phyloP scores from a whole-genome alignment of 306 rosid species.

The Lagenaria siceraria region DNA sequence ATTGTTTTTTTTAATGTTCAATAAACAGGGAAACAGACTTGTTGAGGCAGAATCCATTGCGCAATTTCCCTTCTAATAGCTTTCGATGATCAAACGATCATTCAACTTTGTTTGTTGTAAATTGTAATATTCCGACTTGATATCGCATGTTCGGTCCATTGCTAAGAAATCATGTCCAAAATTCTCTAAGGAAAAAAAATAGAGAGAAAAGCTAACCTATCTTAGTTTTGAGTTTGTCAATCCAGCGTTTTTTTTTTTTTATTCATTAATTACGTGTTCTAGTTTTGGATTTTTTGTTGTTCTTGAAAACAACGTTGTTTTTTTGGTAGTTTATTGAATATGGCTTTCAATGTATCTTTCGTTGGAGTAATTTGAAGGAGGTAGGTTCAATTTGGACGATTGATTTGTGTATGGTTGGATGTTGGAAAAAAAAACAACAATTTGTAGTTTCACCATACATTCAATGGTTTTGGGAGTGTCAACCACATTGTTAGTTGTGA shows the following conservation, averaged over 20 bases:
- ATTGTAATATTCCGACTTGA: background rate
- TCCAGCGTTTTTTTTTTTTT: background rate
- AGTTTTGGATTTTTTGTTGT: background rate
- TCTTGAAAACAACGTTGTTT: background rate
- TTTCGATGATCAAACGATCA: slow-evolving; percentile 34
- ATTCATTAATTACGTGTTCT: background rate
- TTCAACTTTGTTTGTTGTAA: background rate
- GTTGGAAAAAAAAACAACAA: too few species aligned
- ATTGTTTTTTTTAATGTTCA: too few species aligned
- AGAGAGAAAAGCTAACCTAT: too few species aligned
- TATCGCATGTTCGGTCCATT: background rate
- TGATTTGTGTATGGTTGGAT: too few species aligned
- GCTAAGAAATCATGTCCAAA: background rate
- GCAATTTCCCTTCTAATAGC: slow-evolving; percentile 59
- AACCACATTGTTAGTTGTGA: too few species aligned
- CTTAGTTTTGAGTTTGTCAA: background rate
- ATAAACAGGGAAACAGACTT: slow-evolving; percentile 41
- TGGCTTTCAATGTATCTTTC: background rate
- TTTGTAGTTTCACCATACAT: too few species aligned
- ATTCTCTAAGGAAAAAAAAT: background rate
- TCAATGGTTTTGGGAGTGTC: too few species aligned
- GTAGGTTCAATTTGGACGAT: too few species aligned
- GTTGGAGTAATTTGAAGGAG: background rate
- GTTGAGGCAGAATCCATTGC: slow-evolving; percentile 70
- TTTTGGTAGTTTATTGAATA: background rate